Evolutionary conservation across 306 rosid species (phyloP), one percentile per base, ranked within the genome.

Genomic region (Neltuma alba): DNA sequence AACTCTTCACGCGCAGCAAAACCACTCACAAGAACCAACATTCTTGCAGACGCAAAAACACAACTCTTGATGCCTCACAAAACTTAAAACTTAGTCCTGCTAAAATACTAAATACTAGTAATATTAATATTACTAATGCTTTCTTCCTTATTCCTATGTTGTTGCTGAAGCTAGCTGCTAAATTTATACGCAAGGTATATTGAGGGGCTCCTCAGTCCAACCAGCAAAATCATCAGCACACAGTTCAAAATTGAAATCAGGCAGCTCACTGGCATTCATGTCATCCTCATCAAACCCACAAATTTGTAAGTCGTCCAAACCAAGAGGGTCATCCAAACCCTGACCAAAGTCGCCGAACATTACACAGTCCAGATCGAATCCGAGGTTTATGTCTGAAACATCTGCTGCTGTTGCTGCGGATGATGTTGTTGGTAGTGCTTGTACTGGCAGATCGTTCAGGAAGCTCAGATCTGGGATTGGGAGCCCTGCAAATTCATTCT

Each of bases 171-270:
- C 68, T 45, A 78, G 67, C 89, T 85, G 88, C 86, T 88, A 91
- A 87, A 82, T 55, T 87, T 72, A 93, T 76, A 34, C 28, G 87
- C 88, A 83, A 3, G 87, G 83, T 68, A 89, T 83, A 81, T 89
- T 87, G 77, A 85, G 89, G 79, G 93, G 83, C 66, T 86, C 90
- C 58, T 88, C 87, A 80, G 85, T 83, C 97, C 96, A 92, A 70
- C 81, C 76, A 79, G 91, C 84, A 60, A 89, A 76, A 38, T 91
- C 92, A 41, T 89, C 96, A 54, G 54, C 81, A 82, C 83, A 80
- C 73, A 89, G 67, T 47, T 90, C 94, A 15, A 91, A 89, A 72
- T 92, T 90, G 16, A 52, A 86, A 78, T 88, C 89, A 0, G 94
- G 96, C 71, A 91, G 92, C 40, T 75, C 81, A 69, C 83, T 82